Conservation (phyloP, 148 eudicot species). For the Spergularia marina region DNA sequence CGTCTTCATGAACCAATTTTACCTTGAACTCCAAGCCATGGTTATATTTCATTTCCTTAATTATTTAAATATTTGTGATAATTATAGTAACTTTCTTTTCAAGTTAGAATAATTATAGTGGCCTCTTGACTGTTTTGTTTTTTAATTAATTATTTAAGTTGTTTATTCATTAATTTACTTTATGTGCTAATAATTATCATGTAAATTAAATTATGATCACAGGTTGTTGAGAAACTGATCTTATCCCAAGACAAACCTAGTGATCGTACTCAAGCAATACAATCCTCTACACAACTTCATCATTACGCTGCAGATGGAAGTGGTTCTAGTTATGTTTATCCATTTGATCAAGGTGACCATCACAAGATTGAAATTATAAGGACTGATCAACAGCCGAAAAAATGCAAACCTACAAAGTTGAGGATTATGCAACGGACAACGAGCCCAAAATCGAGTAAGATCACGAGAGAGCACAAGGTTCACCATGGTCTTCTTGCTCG, state of each 20-base stretch:
- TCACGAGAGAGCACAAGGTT: neutral
- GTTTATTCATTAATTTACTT: neutral
- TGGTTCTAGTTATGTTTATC: neutral
- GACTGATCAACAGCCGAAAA: slow-evolving; percentile 16
- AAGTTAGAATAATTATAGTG: too few relatives aligned
- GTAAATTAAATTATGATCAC: slow-evolving; percentile 10
- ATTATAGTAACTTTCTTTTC: too few relatives aligned
- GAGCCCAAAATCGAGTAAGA: neutral
- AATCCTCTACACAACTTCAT: slow-evolving; percentile 18
- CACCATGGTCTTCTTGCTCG: slow-evolving; percentile 10
- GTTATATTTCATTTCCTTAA: too few relatives aligned
- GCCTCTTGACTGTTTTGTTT: too few relatives aligned
- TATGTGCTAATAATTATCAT: neutral
- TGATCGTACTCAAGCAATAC: slow-evolving; percentile 4
- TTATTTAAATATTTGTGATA: too few relatives aligned
- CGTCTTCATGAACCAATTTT: too few relatives aligned
- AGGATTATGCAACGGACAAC: slow-evolving; percentile 30
- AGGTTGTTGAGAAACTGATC: slow-evolving; percentile 31
- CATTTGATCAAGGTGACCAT: slow-evolving; percentile 4
- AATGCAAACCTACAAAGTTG: slow-evolving; percentile 35
- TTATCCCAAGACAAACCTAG: slow-evolving; percentile 26
- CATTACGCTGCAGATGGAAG: neutral
- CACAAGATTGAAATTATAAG: slow-evolving; percentile 15
- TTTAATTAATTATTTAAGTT: neutral
- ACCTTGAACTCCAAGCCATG: too few relatives aligned